These are phyloP conservation scores for Penicillium macrosclerotiorum DNA, from an alignment of 495 filamentous ascomycete species.

Conservation along the genomic window DNA sequence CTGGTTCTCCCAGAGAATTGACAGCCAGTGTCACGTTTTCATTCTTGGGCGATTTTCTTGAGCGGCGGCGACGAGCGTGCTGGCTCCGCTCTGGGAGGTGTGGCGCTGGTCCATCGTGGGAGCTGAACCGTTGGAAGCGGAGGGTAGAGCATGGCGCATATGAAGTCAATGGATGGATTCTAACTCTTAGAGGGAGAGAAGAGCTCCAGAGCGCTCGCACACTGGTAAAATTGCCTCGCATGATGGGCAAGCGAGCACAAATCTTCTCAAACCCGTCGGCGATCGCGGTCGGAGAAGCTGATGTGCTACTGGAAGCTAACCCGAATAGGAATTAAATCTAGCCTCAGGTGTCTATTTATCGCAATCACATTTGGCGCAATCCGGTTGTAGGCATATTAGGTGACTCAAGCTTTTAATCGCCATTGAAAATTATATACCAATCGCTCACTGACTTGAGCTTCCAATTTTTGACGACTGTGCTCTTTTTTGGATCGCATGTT, in stretches of 20 bases:
- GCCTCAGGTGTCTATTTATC: background rate
- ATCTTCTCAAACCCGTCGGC: background rate
- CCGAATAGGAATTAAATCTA: background rate
- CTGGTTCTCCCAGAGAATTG: slow-evolving; percentile 40
- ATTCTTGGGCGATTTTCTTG: background rate
- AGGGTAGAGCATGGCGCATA: background rate
- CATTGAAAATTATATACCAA: too few species aligned
- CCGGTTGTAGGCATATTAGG: too few species aligned
- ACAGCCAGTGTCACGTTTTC: slow-evolving; percentile 24
- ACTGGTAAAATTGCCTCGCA: slow-evolving; percentile 3
- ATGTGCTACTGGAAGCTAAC: background rate
- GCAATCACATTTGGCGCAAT: background rate
- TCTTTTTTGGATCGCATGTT: too few species aligned
- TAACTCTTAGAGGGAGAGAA: background rate
- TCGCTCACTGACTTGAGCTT: too few species aligned
- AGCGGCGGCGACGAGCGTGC: background rate
- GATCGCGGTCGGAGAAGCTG: background rate
- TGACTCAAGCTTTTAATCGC: too few species aligned
- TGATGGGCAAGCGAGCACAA: background rate
- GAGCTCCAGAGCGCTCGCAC: background rate
- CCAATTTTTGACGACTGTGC: too few species aligned
- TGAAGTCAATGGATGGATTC: background rate
- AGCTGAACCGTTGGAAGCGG: slow-evolving; percentile 8
- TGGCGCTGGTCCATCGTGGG: background rate
- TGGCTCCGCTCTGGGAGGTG: background rate